phyloP scores from a whole-genome alignment of 768 basidiomycete genomes.

The Suillus decipiens region DNA sequence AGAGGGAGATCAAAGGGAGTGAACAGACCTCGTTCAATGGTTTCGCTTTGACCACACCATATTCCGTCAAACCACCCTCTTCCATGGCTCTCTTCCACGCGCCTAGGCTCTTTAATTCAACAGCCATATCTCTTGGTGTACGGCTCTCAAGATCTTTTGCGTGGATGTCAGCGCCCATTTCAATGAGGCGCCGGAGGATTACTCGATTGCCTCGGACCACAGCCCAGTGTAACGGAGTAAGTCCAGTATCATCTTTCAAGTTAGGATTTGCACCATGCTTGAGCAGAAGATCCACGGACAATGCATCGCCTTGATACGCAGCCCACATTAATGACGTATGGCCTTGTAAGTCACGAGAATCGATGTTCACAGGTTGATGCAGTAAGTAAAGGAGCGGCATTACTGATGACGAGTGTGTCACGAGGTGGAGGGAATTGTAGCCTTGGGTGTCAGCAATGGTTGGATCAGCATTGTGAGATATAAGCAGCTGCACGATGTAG shows the following conservation, averaged over 20 bases:
- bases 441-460: conserved; percentile 90
- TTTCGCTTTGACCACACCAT: conserved; percentile 64
- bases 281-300: conserved; percentile 89
- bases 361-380: conserved; percentile 91
- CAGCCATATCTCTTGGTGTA: conserved; percentile 92
- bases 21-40: conserved; percentile 71
- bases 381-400: conserved; percentile 93
- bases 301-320: conserved; percentile 96
- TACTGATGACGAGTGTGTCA: conserved; percentile 91
- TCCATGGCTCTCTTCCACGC: conserved; percentile 89
- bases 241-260: conserved; percentile 75
- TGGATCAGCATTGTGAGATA: conserved; percentile 90
- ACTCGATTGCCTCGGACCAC: conserved; percentile 92
- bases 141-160: conserved; percentile 83
- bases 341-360: conserved; percentile 87
- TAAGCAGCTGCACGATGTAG: conserved; percentile 90
- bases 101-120: conserved; percentile 86
- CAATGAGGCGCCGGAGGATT: conserved; percentile 81
- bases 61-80: conserved; percentile 82
- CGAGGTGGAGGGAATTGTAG: conserved; percentile 94
- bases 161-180: conserved; percentile 81
- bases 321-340: conserved; percentile 99
- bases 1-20: conserved; percentile 1
- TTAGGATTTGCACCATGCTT: conserved; percentile 83
- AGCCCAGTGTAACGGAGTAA: conserved; percentile 95